Evolutionary conservation across 1,284 basidiomycete species (phyloP), one percentile per base, ranked within the genome.

Genomic region (Cryptococcus jaspeensis): DNA sequence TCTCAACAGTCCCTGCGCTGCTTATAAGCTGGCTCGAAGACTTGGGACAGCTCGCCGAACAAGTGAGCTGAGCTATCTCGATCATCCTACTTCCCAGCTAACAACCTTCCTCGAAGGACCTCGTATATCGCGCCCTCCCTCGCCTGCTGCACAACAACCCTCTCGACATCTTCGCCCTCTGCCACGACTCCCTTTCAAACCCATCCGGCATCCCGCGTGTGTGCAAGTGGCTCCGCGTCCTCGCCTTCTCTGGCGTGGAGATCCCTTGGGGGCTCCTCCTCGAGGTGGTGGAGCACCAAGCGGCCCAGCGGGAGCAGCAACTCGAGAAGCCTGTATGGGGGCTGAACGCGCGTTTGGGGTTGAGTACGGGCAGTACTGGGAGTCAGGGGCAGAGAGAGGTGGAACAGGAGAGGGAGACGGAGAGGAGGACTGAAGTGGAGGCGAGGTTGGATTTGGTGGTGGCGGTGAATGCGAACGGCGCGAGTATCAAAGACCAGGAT

Each of bases 181-280:
- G 28, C 28, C 28, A 32, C 28, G 28, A 32, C 28, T 74, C 87
- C 5, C 74, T 80, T 18, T 75, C 77, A 35, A 79, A 79, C 20
- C 67, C 73, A 39, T 76, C 81, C 5, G 83, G 83, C 5, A 76
- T 86, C 39, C 72, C 76, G 18, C 80, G 79, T 32, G 82, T 82
- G 36, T 75, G 88, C 40, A 78, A 80, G 49, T 89, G 87, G 85
- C 79, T 90, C 35, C 81, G 82, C 35, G 77, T 87, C 22, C 80
- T 89, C 61, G 80, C 87, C 12, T 79, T 80, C 48, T 88, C 88
- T 2, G 87, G 86, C 0, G 82, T 89, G 15, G 84, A 87, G 32
- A 80, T 90, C 16, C 84, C 88, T 0, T 75, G 72, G 71, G 40
- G 53, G 12, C 49, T 55, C 0, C 42, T 75, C 3, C 45, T 48